A percentile compares a stretch with the other conserved stretches of the same genome.
phyloP scores from a whole-genome alignment of 768 basidiomycete species.

The Boletus patriciae region DNA sequence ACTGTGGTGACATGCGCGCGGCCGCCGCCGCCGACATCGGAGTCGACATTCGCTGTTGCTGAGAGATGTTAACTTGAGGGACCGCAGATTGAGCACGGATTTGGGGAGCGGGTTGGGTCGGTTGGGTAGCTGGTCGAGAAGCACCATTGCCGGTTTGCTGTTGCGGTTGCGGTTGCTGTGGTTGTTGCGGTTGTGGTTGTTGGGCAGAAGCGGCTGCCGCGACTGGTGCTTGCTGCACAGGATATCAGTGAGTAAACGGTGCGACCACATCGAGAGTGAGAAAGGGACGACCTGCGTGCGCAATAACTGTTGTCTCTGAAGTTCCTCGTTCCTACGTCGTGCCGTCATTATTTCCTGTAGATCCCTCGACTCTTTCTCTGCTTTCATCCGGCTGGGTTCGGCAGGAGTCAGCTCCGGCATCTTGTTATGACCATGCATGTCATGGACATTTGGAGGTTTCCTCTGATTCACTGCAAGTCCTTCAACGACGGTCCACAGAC shows the following conservation, averaged over 20 bases:
- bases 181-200: too few species aligned
- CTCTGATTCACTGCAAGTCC: conserved; percentile 55
- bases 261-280: neutral
- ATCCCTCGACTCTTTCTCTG: conserved; percentile 68
- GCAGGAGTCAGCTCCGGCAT: conserved; percentile 69
- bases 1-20: conserved; percentile 43
- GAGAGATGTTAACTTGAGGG: conserved; percentile 60
- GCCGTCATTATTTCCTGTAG: conserved; percentile 52
- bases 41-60: conserved; percentile 57
- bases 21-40: conserved; percentile 43
- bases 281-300: conserved; percentile 29
- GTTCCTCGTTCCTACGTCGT: conserved; percentile 61
- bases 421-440: conserved; percentile 79
- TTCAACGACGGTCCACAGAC: conserved; percentile 10
- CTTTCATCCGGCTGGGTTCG: conserved; percentile 81
- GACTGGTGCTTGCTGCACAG: conserved; percentile 34
- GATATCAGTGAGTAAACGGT: conserved; percentile 2
- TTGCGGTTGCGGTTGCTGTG: conserved; percentile 30
- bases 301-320: conserved; percentile 44
- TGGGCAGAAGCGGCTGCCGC: conserved; percentile 28
- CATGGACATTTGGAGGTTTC: conserved; percentile 73
- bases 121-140: conserved; percentile 32
- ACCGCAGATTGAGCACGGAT: conserved; percentile 39
- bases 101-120: conserved; percentile 44
- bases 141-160: conserved; percentile 35